Conservation (phyloP, 371 early-diverging fungal species). For the Mortierella sp. region DNA sequence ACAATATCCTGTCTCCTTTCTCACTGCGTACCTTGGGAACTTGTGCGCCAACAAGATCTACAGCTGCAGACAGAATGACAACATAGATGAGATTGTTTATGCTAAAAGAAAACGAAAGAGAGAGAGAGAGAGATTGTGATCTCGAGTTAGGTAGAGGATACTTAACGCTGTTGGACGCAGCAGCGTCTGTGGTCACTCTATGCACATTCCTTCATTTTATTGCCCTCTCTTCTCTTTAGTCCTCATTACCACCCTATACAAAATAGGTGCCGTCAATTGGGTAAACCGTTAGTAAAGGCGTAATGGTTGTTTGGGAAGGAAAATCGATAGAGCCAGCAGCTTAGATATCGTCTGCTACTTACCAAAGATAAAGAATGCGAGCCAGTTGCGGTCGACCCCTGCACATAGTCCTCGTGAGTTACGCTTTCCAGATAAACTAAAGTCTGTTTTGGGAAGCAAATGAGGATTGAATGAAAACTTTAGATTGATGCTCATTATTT, state of each 20-base stretch:
- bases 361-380: slow-evolving; percentile 54
- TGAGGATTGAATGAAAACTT: not conserved
- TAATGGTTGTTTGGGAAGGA: not conserved
- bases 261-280: too few species aligned
- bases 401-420: not conserved
- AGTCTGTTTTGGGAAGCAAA: not conserved
- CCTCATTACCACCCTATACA: slow-evolving; percentile 16
- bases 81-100: slow-evolving; percentile 67
- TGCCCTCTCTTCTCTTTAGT: not conserved
- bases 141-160: too few species aligned
- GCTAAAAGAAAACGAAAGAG: slow-evolving; percentile 17
- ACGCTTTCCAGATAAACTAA: not conserved
- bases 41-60: slow-evolving; percentile 59
- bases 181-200: too few species aligned
- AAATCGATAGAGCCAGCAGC: not conserved
- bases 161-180: too few species aligned
- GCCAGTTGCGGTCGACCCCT: slow-evolving; percentile 45
- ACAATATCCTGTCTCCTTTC: not conserved
- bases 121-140: not conserved
- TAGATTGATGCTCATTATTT: not conserved
- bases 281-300: not conserved
- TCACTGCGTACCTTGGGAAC: slow-evolving; percentile 50
- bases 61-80: slow-evolving; percentile 66
- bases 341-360: not conserved
- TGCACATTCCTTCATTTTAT: too few species aligned